Conservation (phyloP, 2,329 filamentous ascomycete species). For the Ramichloridium luteum region DNA sequence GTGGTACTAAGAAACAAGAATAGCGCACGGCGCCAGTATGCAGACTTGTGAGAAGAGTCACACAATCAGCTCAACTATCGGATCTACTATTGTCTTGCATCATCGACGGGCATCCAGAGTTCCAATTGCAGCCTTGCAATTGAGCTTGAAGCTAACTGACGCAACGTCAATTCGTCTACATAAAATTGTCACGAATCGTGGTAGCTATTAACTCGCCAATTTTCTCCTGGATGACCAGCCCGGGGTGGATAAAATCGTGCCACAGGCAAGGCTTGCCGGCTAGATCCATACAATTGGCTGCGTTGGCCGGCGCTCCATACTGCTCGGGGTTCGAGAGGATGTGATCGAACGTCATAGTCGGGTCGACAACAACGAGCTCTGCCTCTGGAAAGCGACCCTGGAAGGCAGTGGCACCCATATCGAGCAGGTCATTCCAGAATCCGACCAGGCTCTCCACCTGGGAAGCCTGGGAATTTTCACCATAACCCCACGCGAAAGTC, state of each 20-base stretch:
- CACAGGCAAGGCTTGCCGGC: conserved; percentile 9
- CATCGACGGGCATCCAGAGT: too few relatives aligned
- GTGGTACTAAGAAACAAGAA: too few relatives aligned
- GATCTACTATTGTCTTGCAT: too few relatives aligned
- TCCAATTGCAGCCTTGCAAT: too few relatives aligned
- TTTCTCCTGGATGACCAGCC: conserved; percentile 5
- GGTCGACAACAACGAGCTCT: conserved; percentile 1
- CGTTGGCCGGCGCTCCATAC: conserved; percentile 9
- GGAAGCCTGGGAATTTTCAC: background rate
- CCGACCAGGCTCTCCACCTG: background rate
- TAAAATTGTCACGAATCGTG: too few relatives aligned
- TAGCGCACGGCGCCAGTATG: too few relatives aligned
- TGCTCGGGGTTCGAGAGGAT: conserved; percentile 4
- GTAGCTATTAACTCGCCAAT: too few relatives aligned
- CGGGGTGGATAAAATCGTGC: conserved; percentile 8
- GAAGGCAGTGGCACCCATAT: background rate
- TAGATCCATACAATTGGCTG: conserved; percentile 5
- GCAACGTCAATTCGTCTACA: too few relatives aligned
- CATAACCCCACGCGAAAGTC: conserved; percentile 1
- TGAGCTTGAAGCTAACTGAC: too few relatives aligned
- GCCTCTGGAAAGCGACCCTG: background rate
- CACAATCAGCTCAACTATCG: too few relatives aligned
- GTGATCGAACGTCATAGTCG: conserved; percentile 2
- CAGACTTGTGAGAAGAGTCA: too few relatives aligned
- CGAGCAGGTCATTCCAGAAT: conserved; percentile 3